A percentile compares a stretch with the other conserved stretches of the same genome.
Conservation (phyloP, 1,284 basidiomycete species). For the Marasmius sp. region DNA sequence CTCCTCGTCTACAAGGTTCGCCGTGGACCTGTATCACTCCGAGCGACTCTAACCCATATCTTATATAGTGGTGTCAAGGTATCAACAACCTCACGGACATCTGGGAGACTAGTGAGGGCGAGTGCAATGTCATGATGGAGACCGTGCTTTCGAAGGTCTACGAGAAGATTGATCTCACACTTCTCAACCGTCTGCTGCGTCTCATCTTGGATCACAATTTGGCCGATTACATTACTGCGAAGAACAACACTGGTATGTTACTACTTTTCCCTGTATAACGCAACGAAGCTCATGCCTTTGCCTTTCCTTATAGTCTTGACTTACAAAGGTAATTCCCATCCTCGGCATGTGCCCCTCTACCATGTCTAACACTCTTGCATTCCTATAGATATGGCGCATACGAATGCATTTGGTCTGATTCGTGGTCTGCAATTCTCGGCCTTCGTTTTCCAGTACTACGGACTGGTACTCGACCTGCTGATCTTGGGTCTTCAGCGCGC, state of each 20-base stretch:
- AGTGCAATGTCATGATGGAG: slow-evolving; percentile 97
- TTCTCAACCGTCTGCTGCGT: slow-evolving; percentile 90
- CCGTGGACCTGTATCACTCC: slow-evolving; percentile 4
- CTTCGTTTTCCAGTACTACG: slow-evolving; percentile 97
- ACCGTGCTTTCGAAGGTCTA: slow-evolving; percentile 95
- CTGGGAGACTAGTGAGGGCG: slow-evolving; percentile 96
- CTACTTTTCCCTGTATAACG: neutral
- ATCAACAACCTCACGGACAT: slow-evolving; percentile 93
- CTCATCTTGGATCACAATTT: slow-evolving; percentile 96
- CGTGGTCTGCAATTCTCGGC: slow-evolving; percentile 95
- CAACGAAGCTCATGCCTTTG: neutral
- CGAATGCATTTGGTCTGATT: slow-evolving; percentile 90
- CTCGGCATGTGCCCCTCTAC: slow-evolving; percentile 45
- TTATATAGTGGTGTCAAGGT: slow-evolving; percentile 79
- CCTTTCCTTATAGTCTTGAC: slow-evolving; percentile 60
- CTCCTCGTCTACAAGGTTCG: slow-evolving; percentile 91
- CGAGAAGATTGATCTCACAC: slow-evolving; percentile 95
- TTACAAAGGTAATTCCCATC: slow-evolving; percentile 56
- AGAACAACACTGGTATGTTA: slow-evolving; percentile 83
- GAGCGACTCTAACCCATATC: neutral
- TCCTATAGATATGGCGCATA: slow-evolving; percentile 79
- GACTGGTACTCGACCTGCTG: slow-evolving; percentile 86
- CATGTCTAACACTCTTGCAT: slow-evolving; percentile 6
- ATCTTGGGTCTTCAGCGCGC: slow-evolving; percentile 93
- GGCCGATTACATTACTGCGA: slow-evolving; percentile 97